Percentiles rank a stretch among this genome's conserved stretches.
Evolutionary conservation across 768 basidiomycete genomes (phyloP).

Genomic region (Russula earlei): DNA sequence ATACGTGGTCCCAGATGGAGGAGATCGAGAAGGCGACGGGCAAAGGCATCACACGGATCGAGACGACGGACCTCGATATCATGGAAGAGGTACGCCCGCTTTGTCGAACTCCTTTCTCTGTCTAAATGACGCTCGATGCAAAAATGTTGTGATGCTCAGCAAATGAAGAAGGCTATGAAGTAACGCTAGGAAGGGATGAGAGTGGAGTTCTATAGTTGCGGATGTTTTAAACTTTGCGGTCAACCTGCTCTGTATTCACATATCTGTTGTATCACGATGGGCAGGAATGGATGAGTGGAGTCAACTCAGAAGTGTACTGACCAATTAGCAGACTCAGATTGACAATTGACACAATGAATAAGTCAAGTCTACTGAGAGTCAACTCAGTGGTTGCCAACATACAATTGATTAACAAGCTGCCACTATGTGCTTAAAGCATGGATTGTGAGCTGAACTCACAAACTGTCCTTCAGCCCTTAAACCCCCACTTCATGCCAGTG

Average conservation of each 20-base stretch:
- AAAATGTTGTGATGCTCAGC: constrained; percentile 34
- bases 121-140: too few species aligned
- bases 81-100: constrained; percentile 73
- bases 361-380: too few species aligned
- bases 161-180: constrained; percentile 77
- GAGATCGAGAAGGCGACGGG: constrained; percentile 74
- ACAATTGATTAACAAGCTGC: too few species aligned
- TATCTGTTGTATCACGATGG: background rate
- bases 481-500: too few species aligned
- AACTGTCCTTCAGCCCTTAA: too few species aligned
- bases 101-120: background rate
- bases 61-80: constrained; percentile 82
- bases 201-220: constrained; percentile 1
- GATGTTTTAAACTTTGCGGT: constrained; percentile 20
- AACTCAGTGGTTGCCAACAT: too few species aligned
- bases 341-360: too few species aligned
- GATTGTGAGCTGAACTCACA: too few species aligned
- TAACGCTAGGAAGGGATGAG: constrained; percentile 21
- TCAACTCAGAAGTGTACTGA: background rate
- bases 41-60: constrained; percentile 73
- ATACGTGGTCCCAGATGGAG: constrained; percentile 85
- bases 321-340: background rate
- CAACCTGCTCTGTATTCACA: background rate
- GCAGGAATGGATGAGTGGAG: too few species aligned
- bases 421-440: too few species aligned